Evolutionary conservation across 306 rosid genomes (phyloP).

Genomic region (Arachis stenosperma): DNA sequence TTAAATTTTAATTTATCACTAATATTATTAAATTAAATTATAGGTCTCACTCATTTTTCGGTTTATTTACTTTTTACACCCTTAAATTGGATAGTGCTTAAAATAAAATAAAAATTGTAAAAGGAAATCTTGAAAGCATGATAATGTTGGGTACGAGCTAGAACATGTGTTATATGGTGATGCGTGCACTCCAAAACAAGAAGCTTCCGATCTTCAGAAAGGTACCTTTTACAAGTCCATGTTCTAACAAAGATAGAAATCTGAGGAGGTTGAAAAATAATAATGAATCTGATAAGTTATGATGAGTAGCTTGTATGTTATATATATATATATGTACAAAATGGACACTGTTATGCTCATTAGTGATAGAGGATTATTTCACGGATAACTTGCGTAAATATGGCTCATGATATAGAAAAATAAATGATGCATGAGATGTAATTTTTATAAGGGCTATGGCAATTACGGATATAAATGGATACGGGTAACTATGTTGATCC

Average conservation of each 20-base stretch:
- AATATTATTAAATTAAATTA: too few species aligned
- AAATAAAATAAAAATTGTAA: too few species aligned
- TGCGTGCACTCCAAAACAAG: neutral
- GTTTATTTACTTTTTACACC: too few species aligned
- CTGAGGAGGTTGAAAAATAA: neutral
- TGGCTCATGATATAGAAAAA: neutral
- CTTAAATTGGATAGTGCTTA: too few species aligned
- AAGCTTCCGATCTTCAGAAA: neutral
- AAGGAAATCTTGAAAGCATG: too few species aligned
- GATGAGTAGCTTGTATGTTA: neutral
- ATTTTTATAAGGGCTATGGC: neutral
- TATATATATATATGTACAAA: neutral
- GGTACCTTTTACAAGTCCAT: neutral
- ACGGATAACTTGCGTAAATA: too few species aligned
- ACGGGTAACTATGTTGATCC: too few species aligned
- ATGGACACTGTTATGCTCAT: neutral
- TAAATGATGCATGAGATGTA: neutral
- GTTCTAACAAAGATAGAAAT: slow-evolving; percentile 6
- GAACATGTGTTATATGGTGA: neutral
- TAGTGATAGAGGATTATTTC: too few species aligned
- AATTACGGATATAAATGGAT: neutral
- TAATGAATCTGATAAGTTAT: neutral
- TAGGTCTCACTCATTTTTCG: too few species aligned
- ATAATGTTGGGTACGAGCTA: neutral
- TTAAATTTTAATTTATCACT: too few species aligned